These are phyloP conservation scores for Helianthus tuberosus DNA, from an alignment of 129 eudicot species.

Conservation along the genomic window DNA sequence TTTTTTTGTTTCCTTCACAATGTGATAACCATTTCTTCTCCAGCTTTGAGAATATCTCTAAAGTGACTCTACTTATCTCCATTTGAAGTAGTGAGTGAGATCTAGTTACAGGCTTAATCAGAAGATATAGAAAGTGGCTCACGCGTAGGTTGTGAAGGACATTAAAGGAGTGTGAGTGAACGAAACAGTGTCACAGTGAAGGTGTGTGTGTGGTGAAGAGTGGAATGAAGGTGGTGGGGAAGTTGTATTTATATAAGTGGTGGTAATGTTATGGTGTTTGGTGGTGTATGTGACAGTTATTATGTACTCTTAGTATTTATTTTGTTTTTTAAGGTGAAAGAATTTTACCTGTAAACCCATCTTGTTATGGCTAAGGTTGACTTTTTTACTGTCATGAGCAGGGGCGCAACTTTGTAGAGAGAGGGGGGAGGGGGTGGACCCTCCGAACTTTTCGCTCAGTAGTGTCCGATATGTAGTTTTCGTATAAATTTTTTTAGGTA, in stretches of 20 bases:
- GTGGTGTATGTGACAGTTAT: constrained; percentile 33
- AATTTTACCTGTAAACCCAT: too few relatives aligned
- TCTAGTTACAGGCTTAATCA: too few relatives aligned
- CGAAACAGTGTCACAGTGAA: constrained; percentile 29
- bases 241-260: constrained; percentile 38
- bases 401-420: too few relatives aligned
- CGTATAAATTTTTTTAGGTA: too few relatives aligned
- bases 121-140: constrained; percentile 10
- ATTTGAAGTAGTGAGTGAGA: background rate
- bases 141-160: constrained; percentile 39
- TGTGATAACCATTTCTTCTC: constrained; percentile 90
- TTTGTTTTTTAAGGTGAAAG: constrained; percentile 3
- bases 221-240: constrained; percentile 39
- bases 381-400: too few relatives aligned
- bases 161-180: constrained; percentile 44
- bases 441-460: too few relatives aligned
- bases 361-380: too few relatives aligned
- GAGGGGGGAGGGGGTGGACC: too few relatives aligned
- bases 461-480: too few relatives aligned
- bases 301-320: constrained; percentile 36
- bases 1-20: constrained; percentile 59
- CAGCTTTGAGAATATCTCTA: constrained; percentile 91
- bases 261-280: constrained; percentile 32
- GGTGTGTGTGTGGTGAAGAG: constrained; percentile 27
- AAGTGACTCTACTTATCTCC: constrained; percentile 67